Percentiles rank a stretch among this genome's conserved stretches.
Conservation (phyloP, 768 basidiomycete species). For the Mycena metata region DNA sequence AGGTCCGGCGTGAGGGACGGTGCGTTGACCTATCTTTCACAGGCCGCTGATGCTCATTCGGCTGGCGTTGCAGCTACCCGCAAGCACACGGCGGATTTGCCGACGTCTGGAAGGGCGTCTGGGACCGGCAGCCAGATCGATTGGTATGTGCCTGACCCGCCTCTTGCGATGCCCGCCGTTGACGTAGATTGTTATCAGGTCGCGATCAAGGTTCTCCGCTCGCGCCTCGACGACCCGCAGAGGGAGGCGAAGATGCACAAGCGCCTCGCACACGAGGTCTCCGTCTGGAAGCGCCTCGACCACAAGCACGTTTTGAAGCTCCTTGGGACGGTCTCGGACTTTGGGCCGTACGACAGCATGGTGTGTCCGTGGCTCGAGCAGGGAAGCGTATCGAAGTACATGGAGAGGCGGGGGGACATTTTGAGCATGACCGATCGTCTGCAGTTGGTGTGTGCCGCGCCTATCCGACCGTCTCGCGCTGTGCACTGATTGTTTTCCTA, state of each 20-base stretch:
- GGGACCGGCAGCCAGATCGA: slow-evolving; percentile 44
- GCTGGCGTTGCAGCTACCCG: too few relatives aligned
- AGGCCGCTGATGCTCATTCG: too few relatives aligned
- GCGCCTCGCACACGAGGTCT: too few relatives aligned
- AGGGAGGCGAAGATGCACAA: too few relatives aligned
- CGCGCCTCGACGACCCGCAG: too few relatives aligned
- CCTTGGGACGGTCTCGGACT: too few relatives aligned
- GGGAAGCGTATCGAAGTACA: slow-evolving; percentile 53
- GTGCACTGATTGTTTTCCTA: slow-evolving; percentile 28
- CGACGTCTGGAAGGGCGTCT: slow-evolving; percentile 57
- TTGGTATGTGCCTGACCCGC: slow-evolving; percentile 32
- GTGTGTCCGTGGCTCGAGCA: slow-evolving; percentile 60
- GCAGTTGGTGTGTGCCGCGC: slow-evolving; percentile 47
- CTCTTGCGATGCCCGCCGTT: too few relatives aligned
- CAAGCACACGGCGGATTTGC: too few relatives aligned
- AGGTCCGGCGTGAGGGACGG: too few relatives aligned
- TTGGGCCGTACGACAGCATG: slow-evolving; percentile 54
- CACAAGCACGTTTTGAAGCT: too few relatives aligned
- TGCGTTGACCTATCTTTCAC: too few relatives aligned
- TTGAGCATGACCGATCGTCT: slow-evolving; percentile 52
- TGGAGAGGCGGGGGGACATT: slow-evolving; percentile 53
- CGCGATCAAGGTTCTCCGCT: slow-evolving; percentile 57
- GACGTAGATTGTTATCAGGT: slow-evolving; percentile 43
- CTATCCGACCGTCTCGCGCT: background rate
- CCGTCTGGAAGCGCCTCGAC: too few relatives aligned